These are phyloP conservation scores for Emydomyces testavorans DNA, from an alignment of 2,329 filamentous ascomycete species.

Conservation along the genomic window DNA sequence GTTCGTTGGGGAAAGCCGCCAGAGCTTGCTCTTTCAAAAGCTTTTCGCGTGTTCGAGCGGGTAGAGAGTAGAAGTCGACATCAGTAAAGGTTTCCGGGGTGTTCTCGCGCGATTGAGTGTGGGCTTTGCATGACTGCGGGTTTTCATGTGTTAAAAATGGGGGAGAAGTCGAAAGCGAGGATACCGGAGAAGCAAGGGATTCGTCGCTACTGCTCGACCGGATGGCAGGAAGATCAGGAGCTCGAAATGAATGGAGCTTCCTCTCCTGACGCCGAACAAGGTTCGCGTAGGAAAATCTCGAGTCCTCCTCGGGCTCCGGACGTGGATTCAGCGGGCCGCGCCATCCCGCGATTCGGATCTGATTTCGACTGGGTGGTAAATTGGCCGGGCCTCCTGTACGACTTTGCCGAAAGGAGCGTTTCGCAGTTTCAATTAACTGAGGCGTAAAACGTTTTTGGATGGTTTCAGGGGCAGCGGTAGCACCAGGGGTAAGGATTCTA, in stretches of 20 bases:
- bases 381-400: constrained; percentile 52
- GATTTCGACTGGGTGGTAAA: constrained; percentile 24
- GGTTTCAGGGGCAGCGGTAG: background rate
- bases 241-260: constrained; percentile 46
- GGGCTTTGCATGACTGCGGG: constrained; percentile 7
- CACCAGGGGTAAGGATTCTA: background rate
- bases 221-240: constrained; percentile 51
- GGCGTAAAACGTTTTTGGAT: constrained; percentile 53
- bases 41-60: constrained; percentile 65
- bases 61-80: constrained; percentile 45
- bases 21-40: constrained; percentile 58
- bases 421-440: constrained; percentile 69
- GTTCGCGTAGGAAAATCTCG: constrained; percentile 36
- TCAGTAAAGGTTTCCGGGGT: constrained; percentile 63
- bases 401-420: constrained; percentile 55
- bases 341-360: constrained; percentile 6
- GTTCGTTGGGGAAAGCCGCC: constrained; percentile 41
- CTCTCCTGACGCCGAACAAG: constrained; percentile 30
- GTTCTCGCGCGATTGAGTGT: constrained; percentile 38
- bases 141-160: constrained; percentile 18
- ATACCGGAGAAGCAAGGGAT: constrained; percentile 22
- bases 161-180: constrained; percentile 20
- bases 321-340: background rate
- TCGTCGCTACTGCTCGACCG: constrained; percentile 49
- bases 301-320: constrained; percentile 32